Evolutionary conservation across 2,329 filamentous ascomycete genomes (phyloP), one percentile per base, ranked within the genome.

Genomic region (Epichloe typhina): DNA sequence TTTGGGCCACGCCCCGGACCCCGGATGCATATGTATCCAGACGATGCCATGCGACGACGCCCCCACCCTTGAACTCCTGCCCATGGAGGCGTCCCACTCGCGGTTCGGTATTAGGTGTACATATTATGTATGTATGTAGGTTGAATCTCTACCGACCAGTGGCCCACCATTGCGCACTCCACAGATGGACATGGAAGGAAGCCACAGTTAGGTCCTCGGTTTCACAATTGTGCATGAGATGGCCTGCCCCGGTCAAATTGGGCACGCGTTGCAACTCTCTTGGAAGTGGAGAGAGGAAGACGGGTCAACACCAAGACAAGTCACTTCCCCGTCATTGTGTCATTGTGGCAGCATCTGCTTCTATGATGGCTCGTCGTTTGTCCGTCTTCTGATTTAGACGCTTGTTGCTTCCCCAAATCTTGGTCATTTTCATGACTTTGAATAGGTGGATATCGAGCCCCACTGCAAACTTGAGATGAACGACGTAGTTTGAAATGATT

Each of bases 11-110:
- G 9, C 3, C 37, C 41, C 17, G 7, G 38, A 33, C 40, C 41
- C 46, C 17, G 41, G 37, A 41, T 19, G 17, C 39, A 49, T 31
- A 9, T 23, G 21, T 17, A 17, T 26, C 21, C 42, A 46, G 33
- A 35, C 49, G 47, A 46, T 43, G 42, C 38, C 47, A 46, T 52
- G 50, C 50, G 46, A 31, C 19, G 37, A 31, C 19, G 42, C 21
- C 35, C 19, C 40, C 35, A 36, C 17, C 41, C 47, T 38, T 5
- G 23, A 45, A 21, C 41, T 37, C 36, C 44, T 31, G 45, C 37
- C 26, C 39, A 47, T 31, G 39, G 44, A 35, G 37, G 21, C 9
- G 19, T 9, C 44, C 44, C 49, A 45, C 19, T 8, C 35, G 31
- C 35, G 19, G 35, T 49, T 36, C 42, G 47, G 39, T 38, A 42